These are phyloP conservation scores for Trichoderma afroharzianum DNA, from an alignment of 2,329 filamentous ascomycete species.

Conservation along the genomic window DNA sequence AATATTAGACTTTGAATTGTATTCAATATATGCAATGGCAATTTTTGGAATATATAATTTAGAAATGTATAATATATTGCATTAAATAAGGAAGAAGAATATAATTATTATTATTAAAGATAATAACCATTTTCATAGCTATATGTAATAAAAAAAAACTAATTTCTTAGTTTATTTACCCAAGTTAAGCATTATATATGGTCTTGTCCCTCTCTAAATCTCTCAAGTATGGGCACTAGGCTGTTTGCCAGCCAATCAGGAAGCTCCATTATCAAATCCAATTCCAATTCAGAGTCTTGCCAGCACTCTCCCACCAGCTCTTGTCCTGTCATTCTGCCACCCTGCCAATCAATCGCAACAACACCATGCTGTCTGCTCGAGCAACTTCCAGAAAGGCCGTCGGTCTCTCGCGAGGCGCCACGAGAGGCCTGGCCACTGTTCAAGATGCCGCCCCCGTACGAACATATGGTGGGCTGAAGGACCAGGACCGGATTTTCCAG, in stretches of 20 bases:
- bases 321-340: constrained; percentile 23
- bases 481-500: constrained; percentile 98
- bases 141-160: neutral
- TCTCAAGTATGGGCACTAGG: neutral
- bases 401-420: constrained; percentile 42
- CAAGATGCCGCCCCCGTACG: constrained; percentile 69
- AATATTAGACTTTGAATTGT: neutral
- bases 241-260: neutral
- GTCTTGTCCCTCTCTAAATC: neutral
- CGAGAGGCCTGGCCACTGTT: constrained; percentile 75
- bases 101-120: neutral
- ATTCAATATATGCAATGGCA: neutral
- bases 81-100: neutral
- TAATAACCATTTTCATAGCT: neutral
- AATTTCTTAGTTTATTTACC: neutral
- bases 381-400: constrained; percentile 38
- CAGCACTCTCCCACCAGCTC: constrained; percentile 35
- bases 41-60: neutral
- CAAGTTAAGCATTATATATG: neutral
- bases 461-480: constrained; percentile 80
- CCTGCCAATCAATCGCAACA: constrained; percentile 22
- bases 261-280: constrained; percentile 13
- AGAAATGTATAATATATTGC: neutral
- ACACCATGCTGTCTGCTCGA: constrained; percentile 45
- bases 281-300: constrained; percentile 7